phyloP scores from a whole-genome alignment of 139 green algal species.

The Chlorella sp. region DNA sequence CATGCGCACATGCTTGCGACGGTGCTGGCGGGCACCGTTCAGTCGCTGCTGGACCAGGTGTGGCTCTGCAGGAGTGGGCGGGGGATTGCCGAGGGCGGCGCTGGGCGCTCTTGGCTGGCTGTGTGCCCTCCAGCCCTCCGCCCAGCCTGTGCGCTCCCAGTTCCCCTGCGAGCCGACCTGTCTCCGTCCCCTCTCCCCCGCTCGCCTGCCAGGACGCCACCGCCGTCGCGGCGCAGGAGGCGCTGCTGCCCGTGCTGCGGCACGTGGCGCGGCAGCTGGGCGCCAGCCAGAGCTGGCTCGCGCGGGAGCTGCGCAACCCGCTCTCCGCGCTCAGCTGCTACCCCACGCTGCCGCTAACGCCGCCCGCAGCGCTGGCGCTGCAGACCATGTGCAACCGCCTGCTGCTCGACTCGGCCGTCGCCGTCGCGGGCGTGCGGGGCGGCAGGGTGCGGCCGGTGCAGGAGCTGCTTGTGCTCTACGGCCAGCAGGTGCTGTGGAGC shows the following conservation, averaged over 20 bases:
- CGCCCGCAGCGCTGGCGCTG: background rate
- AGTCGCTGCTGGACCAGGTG: constrained; percentile 26
- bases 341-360: constrained; percentile 14
- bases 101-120: background rate
- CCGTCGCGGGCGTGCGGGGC: background rate
- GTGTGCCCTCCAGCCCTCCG: background rate
- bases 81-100: background rate
- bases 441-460: constrained; percentile 1
- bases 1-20: constrained; percentile 30
- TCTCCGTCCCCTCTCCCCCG: background rate
- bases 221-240: background rate
- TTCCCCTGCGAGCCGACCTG: background rate
- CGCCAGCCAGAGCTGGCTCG: constrained; percentile 7
- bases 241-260: constrained; percentile 14
- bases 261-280: constrained; percentile 4
- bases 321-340: background rate
- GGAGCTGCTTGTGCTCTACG: constrained; percentile 39
- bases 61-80: background rate
- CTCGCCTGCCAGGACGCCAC: constrained; percentile 21
- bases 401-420: too few relatives aligned
- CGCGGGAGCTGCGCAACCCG: constrained; percentile 41
- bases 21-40: constrained; percentile 33
- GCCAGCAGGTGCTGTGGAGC: constrained; percentile 37
- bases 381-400: constrained; percentile 11
- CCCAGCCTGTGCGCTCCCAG: background rate